These are phyloP conservation scores for Pestalotiopsis sp. DNA, from an alignment of 2,329 filamentous ascomycete species.

Conservation along the genomic window DNA sequence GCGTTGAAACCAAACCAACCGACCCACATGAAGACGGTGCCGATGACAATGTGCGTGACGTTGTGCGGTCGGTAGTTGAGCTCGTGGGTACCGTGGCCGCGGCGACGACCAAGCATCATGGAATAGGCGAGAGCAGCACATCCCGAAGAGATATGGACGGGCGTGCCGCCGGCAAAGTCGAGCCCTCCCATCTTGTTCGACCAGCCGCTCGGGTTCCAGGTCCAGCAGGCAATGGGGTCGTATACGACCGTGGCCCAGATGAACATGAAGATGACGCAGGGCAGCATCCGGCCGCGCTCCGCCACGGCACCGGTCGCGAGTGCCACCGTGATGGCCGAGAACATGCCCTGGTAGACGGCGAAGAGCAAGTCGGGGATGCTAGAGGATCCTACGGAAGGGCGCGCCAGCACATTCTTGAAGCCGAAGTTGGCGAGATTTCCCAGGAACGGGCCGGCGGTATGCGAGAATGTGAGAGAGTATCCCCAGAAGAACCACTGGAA, in stretches of 20 bases:
- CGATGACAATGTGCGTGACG: conserved; percentile 88
- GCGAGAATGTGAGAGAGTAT: conserved; percentile 81
- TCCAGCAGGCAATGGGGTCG: conserved; percentile 93
- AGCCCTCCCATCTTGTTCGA: conserved; percentile 77
- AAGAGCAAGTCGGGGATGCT: conserved; percentile 83
- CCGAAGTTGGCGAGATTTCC: conserved; percentile 81
- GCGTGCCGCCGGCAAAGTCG: conserved; percentile 88
- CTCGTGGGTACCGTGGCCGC: conserved; percentile 83
- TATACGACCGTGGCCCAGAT: conserved; percentile 90
- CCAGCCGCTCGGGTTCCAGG: conserved; percentile 87
- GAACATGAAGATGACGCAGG: conserved; percentile 90
- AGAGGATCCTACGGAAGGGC: conserved; percentile 72
- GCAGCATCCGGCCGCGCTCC: conserved; percentile 85
- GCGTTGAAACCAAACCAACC: conserved; percentile 97
- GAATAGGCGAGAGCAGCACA: conserved; percentile 81
- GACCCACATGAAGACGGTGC: conserved; percentile 92
- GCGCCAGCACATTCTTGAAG: conserved; percentile 73
- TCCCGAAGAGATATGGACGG: conserved; percentile 86
- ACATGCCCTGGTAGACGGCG: conserved; percentile 87
- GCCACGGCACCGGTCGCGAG: conserved; percentile 84
- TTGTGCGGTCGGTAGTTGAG: conserved; percentile 93
- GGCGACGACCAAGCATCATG: conserved; percentile 85
- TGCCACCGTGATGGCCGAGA: conserved; percentile 83
- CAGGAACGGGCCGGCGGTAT: conserved; percentile 74
- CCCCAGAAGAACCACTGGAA: conserved; percentile 98